phyloP scores from a whole-genome alignment of 176 grass and related monocot species.

The Rhynchospora pubera region DNA sequence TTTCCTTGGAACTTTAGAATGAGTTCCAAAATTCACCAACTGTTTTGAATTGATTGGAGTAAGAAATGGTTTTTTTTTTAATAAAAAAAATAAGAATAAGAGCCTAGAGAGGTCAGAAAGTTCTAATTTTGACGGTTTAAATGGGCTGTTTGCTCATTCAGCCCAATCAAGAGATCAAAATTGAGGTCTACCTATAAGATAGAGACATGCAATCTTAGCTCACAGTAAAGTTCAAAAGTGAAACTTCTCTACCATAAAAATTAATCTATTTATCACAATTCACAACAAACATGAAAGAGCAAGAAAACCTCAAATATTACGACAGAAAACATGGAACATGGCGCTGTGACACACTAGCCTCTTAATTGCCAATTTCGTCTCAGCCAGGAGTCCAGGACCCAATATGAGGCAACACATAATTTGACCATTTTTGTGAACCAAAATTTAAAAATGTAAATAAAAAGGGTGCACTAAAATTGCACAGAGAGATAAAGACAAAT shows the following conservation, averaged over 20 bases:
- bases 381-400: conserved; percentile 21
- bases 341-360: background rate
- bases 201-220: background rate
- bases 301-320: conserved; percentile 14
- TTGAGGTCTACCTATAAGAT: background rate
- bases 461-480: conserved; percentile 17
- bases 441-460: conserved; percentile 5
- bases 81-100: too few relatives aligned
- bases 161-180: background rate
- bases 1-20: background rate
- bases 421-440: conserved; percentile 29
- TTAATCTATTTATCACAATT: background rate
- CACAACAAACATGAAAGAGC: background rate
- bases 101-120: too few relatives aligned
- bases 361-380: background rate
- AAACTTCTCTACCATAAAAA: background rate
- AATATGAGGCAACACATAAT: conserved; percentile 28
- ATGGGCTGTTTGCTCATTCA: background rate
- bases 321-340: background rate
- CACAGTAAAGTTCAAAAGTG: background rate
- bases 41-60: background rate
- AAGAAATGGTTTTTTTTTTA: too few relatives aligned
- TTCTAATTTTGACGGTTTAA: background rate
- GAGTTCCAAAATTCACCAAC: background rate
- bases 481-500: conserved; percentile 42